Evolutionary conservation across 1,139 yeast species (phyloP).

Genomic region (Geotrichum histeridarum): DNA sequence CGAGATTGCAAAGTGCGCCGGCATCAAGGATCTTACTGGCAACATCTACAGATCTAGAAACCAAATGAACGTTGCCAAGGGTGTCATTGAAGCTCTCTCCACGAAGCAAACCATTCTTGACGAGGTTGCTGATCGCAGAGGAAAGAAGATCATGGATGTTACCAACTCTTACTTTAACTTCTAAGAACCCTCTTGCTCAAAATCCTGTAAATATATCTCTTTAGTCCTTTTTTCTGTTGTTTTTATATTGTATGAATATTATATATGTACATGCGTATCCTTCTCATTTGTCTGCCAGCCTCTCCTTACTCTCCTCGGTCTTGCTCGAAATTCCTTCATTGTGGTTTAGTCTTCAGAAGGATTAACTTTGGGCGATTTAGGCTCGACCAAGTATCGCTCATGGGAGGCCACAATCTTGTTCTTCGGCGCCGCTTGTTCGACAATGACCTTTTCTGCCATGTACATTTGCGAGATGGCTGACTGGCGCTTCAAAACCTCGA

Average conservation of each 20-base stretch:
- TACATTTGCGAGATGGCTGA: conserved; percentile 81
- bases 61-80: conserved; percentile 91
- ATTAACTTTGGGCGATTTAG: conserved; percentile 4
- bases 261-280: not conserved
- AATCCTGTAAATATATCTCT: conserved; percentile 1
- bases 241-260: not conserved
- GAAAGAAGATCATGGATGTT: conserved; percentile 90
- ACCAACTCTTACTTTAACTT: conserved; percentile 70
- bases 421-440: conserved; percentile 46
- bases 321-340: not conserved
- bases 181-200: conserved; percentile 19
- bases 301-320: not conserved
- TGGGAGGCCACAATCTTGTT: conserved; percentile 12
- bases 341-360: not conserved
- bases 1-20: conserved; percentile 91
- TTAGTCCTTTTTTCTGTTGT: not conserved
- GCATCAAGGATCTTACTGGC: conserved; percentile 88
- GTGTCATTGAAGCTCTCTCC: conserved; percentile 78
- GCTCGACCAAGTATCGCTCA: conserved; percentile 8
- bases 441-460: conserved; percentile 61
- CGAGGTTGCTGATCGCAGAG: conserved; percentile 87
- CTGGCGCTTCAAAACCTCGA: conserved; percentile 73
- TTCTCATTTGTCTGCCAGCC: not conserved
- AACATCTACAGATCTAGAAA: conserved; percentile 90
- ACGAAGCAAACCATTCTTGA: conserved; percentile 72